phyloP scores from a whole-genome alignment of 2,329 filamentous ascomycete species.

The Penicillium sp. region DNA sequence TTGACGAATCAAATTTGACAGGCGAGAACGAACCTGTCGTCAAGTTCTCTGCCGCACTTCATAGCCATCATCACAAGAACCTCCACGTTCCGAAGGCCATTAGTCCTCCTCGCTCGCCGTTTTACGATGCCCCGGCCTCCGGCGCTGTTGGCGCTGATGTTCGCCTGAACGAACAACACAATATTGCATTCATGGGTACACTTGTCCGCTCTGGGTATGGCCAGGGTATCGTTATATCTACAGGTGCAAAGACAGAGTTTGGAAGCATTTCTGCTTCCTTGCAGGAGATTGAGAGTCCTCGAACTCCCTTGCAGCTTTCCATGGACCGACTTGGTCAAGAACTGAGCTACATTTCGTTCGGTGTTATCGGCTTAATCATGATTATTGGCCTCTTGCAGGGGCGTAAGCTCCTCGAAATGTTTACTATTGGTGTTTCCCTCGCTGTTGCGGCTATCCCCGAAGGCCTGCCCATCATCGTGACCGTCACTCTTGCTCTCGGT shows the following conservation, averaged over 20 bases:
- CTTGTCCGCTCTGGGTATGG: constrained; percentile 93
- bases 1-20: constrained; percentile 95
- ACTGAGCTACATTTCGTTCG: constrained; percentile 94
- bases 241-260: constrained; percentile 90
- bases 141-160: constrained; percentile 67
- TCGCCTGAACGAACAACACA: constrained; percentile 73
- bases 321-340: constrained; percentile 98
- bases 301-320: constrained; percentile 89
- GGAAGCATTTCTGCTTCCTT: constrained; percentile 94
- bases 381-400: constrained; percentile 88
- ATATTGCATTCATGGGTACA: constrained; percentile 98
- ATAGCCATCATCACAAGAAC: constrained; percentile 32
- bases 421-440: constrained; percentile 94
- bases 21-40: constrained; percentile 93
- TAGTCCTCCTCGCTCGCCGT: constrained; percentile 56
- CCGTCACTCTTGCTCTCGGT: constrained; percentile 90
- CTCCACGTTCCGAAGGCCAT: constrained; percentile 40
- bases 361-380: constrained; percentile 90
- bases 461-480: constrained; percentile 96
- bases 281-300: constrained; percentile 90
- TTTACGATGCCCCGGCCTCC: constrained; percentile 61
- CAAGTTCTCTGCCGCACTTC: constrained; percentile 69
- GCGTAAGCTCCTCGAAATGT: constrained; percentile 88
- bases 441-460: constrained; percentile 96
- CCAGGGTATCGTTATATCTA: constrained; percentile 95